Percentiles rank a stretch among this genome's conserved stretches.
Conservation (phyloP, 2,329 filamentous ascomycete genomes). For the Periglandula ipomoeae region DNA sequence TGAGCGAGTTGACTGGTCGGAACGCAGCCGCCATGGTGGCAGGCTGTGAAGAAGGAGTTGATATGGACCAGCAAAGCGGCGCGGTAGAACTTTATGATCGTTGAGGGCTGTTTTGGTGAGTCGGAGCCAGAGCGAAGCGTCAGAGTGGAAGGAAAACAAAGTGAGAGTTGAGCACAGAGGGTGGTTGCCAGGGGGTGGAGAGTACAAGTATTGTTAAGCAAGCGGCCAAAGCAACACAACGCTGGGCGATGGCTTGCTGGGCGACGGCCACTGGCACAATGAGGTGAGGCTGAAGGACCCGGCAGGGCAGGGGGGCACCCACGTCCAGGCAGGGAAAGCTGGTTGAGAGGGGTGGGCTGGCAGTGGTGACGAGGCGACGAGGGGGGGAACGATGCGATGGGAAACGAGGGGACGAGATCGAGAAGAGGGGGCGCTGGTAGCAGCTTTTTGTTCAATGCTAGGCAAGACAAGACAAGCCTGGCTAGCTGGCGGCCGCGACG, state of each 20-base stretch:
- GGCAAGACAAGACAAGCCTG: too few species aligned
- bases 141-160: slow-evolving; percentile 6
- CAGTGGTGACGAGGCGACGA: slow-evolving; percentile 10
- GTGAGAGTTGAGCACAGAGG: slow-evolving; percentile 9
- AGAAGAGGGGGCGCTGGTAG: neutral
- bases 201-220: slow-evolving; percentile 8
- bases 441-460: too few species aligned
- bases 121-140: neutral
- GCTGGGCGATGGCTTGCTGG: neutral
- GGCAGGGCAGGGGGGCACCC: slow-evolving; percentile 4
- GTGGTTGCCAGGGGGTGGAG: slow-evolving; percentile 8
- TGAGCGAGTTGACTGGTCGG: slow-evolving; percentile 36
- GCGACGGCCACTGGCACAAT: neutral
- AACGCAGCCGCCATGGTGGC: slow-evolving; percentile 38
- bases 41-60: neutral
- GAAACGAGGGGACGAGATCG: too few species aligned
- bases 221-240: slow-evolving; percentile 3
- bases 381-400: too few species aligned
- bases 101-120: neutral
- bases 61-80: neutral
- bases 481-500: too few species aligned
- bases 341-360: neutral
- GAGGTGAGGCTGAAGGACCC: slow-evolving; percentile 11
- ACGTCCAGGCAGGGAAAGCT: neutral
- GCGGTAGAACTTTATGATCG: neutral